Base-by-base conservation (phyloP, 1,284 basidiomycete genomes). In the Vanrija sp. region DNA sequence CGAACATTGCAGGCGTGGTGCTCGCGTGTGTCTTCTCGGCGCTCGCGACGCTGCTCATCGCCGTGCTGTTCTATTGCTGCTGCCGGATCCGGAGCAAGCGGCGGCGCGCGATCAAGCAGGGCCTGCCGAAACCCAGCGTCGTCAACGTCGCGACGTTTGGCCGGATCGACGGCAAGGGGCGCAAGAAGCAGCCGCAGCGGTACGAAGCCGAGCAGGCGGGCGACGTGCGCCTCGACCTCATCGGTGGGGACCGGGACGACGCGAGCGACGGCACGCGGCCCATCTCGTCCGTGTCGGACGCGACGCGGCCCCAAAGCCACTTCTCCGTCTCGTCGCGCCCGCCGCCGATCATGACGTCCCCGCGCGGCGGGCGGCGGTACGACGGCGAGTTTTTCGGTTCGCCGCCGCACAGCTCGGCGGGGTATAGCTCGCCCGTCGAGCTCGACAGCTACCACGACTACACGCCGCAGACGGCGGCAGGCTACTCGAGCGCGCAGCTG, bases 11-110 rank as follows among this genome's bases (percentile, higher is more conserved):
- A 1, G 52, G 48, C 2, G 46, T 55, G 9, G 26, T 89, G 85
- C 28, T 86, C 84, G 63, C 69, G 15, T 65, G 65, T 83, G 56
- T 85, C 83, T 58, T 88, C 84, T 65, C 68, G 34, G 57, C 71
- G 48, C 25, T 72, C 42, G 65, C 62, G 34, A 68, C 71, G 16
- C 58, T 77, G 53, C 34, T 72, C 51, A 43, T 77, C 64, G 62
- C 75, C 56, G 54, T 67, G 43, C 7, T 81, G 78, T 21, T 79
- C 74, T 58, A 75, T 72, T 42, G 75, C 65, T 60, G 74, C 65
- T 49, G 69, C 57, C 54, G 72, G 61, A 49, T 75, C 60, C 55
- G 63, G 7, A 44, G 49, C 2, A 46, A 65, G n/a, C 57, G 65
- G n/a, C 38, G 43, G n/a, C 43, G 46, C 10, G 60, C 64, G 8